Percentiles rank a stretch among this genome's conserved stretches.
Evolutionary conservation across 2,329 filamentous ascomycete genomes (phyloP).

Genomic region (Aspergillus pseudoviridinutans): DNA sequence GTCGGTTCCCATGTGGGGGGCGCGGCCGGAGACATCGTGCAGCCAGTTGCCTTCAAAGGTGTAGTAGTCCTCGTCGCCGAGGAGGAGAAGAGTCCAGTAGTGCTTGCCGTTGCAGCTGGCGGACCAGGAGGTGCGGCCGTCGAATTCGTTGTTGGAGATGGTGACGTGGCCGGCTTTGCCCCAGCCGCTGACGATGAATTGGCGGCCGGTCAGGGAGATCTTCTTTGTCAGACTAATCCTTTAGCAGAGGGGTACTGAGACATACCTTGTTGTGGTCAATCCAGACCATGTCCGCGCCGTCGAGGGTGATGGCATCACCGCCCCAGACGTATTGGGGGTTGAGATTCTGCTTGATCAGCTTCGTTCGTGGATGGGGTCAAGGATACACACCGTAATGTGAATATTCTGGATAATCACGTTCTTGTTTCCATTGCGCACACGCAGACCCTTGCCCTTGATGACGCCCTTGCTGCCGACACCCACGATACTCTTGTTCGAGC

Average conservation of each 20-base stretch:
- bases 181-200: constrained; percentile 58
- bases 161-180: constrained; percentile 53
- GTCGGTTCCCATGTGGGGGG: constrained; percentile 9
- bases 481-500: constrained; percentile 56
- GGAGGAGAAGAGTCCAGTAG: constrained; percentile 45
- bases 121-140: constrained; percentile 53
- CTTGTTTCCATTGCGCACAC: constrained; percentile 43
- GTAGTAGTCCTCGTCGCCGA: constrained; percentile 8
- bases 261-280: constrained; percentile 49
- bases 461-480: constrained; percentile 51
- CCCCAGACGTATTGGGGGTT: constrained; percentile 60
- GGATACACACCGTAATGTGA: background rate
- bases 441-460: constrained; percentile 58
- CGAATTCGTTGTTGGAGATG: constrained; percentile 58
- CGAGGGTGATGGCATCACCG: constrained; percentile 55
- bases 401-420: constrained; percentile 57
- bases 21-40: constrained; percentile 9
- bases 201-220: constrained; percentile 56
- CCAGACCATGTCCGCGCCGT: constrained; percentile 44
- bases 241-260: background rate
- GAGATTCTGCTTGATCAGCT: constrained; percentile 38
- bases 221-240: constrained; percentile 15
- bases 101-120: constrained; percentile 57
- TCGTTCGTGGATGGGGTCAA: background rate
- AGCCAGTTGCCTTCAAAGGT: constrained; percentile 8